These are phyloP conservation scores for Arabidopsis thaliana DNA, from an alignment of 345 rosid genomes.

Conservation along the genomic window DNA sequence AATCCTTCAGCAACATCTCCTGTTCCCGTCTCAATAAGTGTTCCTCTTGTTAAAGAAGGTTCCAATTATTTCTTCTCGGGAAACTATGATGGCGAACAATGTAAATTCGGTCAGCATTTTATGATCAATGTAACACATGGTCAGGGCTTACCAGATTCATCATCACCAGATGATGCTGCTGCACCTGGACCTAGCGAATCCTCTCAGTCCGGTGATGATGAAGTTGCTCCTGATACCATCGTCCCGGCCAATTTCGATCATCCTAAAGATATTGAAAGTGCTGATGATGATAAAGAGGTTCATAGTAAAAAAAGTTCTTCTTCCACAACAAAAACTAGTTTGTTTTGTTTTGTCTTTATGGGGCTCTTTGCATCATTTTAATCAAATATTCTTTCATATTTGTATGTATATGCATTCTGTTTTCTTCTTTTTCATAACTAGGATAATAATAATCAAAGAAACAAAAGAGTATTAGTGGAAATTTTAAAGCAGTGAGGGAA, in stretches of 20 bases:
- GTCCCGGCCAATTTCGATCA: conserved; percentile 71
- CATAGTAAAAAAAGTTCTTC: conserved; percentile 28
- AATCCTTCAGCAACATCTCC: conserved; percentile 80
- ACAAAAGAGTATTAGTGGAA: not conserved
- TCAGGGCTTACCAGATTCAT: conserved; percentile 63
- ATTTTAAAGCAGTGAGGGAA: not conserved
- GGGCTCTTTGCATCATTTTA: conserved; percentile 41
- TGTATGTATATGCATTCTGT: conserved; percentile 18
- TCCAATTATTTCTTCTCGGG: conserved; percentile 77
- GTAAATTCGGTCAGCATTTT: conserved; percentile 71
- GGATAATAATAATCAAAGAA: not conserved
- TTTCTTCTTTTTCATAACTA: not conserved
- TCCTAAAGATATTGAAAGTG: conserved; percentile 54
- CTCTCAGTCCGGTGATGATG: conserved; percentile 59
- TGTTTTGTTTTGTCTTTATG: conserved; percentile 40
- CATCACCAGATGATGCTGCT: conserved; percentile 49
- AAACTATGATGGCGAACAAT: conserved; percentile 90
- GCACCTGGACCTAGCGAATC: conserved; percentile 64
- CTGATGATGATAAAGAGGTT: conserved; percentile 32
- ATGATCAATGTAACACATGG: conserved; percentile 79
- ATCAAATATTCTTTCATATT: not conserved
- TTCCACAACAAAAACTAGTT: conserved; percentile 46
- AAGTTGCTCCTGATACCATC: conserved; percentile 72
- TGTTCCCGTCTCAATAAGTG: conserved; percentile 55
- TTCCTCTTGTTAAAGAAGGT: conserved; percentile 83